Evolutionary conservation across 2,329 filamentous ascomycete species (phyloP).

Genomic region (Allantophomopsis cytisporea): DNA sequence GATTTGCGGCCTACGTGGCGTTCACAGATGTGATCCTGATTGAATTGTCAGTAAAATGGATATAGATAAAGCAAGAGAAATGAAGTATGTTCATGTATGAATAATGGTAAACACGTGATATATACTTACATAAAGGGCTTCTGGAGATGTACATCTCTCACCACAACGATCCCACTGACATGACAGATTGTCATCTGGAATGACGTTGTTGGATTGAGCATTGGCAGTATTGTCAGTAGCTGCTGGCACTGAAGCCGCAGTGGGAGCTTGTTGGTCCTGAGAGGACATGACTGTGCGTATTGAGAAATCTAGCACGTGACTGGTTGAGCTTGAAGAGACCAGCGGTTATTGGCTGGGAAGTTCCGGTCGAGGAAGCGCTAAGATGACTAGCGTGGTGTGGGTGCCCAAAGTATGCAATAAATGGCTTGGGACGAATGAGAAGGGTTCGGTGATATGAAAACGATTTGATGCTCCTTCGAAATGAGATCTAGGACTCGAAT

Average conservation of each 20-base stretch:
- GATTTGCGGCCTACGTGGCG: conserved; percentile 97
- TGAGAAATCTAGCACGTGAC: no score
- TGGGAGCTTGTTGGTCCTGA: no score
- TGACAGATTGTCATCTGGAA: conserved; percentile 19
- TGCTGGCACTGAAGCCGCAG: conserved; percentile 1
- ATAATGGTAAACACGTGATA: not conserved
- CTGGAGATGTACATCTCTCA: conserved; percentile 22
- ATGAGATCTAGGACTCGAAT: no score
- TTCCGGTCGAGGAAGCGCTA: no score
- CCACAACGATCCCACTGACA: conserved; percentile 26
- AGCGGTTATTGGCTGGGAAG: no score
- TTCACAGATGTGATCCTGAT: conserved; percentile 92
- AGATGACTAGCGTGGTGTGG: no score
- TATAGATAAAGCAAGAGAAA: conserved; percentile 4
- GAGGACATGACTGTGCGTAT: no score
- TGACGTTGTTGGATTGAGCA: conserved; percentile 6
- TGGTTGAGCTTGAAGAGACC: no score
- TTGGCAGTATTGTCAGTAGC: conserved; percentile 4
- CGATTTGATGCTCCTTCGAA: no score
- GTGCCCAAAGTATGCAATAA: no score
- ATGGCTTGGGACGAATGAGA: no score
- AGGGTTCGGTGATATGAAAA: no score
- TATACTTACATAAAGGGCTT: conserved; percentile 24
- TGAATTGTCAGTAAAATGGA: conserved; percentile 2
- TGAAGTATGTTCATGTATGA: not conserved